Evolutionary conservation across 768 basidiomycete genomes (phyloP).

Genomic region (Lactarius hatsudake): DNA sequence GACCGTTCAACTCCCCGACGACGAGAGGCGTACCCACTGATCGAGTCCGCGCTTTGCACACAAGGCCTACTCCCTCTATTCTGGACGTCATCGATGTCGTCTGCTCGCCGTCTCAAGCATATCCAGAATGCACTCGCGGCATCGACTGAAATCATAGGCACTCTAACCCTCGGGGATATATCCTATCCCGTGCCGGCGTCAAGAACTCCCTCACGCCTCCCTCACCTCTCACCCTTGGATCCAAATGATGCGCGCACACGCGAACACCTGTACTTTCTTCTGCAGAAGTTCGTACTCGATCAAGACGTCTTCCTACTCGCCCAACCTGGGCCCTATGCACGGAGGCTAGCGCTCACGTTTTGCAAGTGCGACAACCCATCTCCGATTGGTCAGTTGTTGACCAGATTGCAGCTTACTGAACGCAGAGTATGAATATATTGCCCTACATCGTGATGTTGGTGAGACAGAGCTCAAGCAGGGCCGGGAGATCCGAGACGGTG

Average conservation of each 20-base stretch:
- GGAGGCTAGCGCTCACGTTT: conserved; percentile 60
- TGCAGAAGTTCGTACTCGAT: conserved; percentile 66
- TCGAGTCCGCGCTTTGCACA: neutral
- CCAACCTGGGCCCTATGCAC: conserved; percentile 66
- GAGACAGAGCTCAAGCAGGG: conserved; percentile 73
- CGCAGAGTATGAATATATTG: conserved; percentile 65
- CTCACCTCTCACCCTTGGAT: conserved; percentile 49
- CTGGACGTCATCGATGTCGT: neutral
- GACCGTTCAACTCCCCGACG: neutral
- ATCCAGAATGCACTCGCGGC: conserved; percentile 46
- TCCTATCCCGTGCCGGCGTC: conserved; percentile 53
- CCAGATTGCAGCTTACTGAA: conserved; percentile 49
- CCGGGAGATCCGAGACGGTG: conserved; percentile 58
- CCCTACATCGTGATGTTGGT: conserved; percentile 66
- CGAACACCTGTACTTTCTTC: conserved; percentile 60
- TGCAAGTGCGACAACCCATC: conserved; percentile 43
- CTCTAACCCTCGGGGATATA: conserved; percentile 55
- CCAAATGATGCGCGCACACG: conserved; percentile 49
- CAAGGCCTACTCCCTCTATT: neutral
- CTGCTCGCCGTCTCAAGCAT: conserved; percentile 45
- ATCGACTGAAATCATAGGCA: conserved; percentile 45
- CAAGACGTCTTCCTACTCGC: conserved; percentile 67
- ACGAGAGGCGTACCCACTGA: neutral
- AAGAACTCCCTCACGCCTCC: conserved; percentile 45
- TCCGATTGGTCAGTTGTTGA: conserved; percentile 3